These are phyloP conservation scores for Xylaria telfairii DNA, from an alignment of 495 filamentous ascomycete genomes.

Conservation along the genomic window DNA sequence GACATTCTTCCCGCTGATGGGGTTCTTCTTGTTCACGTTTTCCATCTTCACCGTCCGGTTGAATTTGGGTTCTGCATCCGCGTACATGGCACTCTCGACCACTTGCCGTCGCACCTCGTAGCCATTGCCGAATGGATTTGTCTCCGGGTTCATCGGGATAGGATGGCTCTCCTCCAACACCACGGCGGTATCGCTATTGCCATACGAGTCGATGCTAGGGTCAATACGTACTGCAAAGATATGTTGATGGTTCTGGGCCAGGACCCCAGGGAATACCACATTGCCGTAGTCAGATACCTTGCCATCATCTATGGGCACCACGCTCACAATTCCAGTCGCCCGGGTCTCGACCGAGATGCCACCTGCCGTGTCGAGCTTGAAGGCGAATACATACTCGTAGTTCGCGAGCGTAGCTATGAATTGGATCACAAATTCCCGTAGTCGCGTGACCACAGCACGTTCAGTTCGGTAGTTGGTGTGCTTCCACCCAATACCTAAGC, in stretches of 20 bases:
- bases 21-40: constrained; percentile 68
- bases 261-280: constrained; percentile 82
- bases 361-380: constrained; percentile 84
- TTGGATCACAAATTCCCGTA: constrained; percentile 76
- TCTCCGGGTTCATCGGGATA: constrained; percentile 56
- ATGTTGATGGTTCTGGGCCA: constrained; percentile 81
- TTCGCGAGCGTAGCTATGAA: constrained; percentile 81
- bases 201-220: constrained; percentile 77
- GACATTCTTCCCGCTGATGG: constrained; percentile 76
- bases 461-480: constrained; percentile 82
- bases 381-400: constrained; percentile 86
- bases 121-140: constrained; percentile 81
- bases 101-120: constrained; percentile 58
- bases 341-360: constrained; percentile 81
- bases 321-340: constrained; percentile 86
- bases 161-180: constrained; percentile 68
- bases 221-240: constrained; percentile 90
- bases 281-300: constrained; percentile 78
- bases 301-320: constrained; percentile 74
- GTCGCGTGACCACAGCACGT: constrained; percentile 68
- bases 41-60: constrained; percentile 85
- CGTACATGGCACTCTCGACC: constrained; percentile 64
- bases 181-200: constrained; percentile 76
- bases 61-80: constrained; percentile 64
- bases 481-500: constrained; percentile 78